Evolutionary conservation across 305 asterid genomes (phyloP), one percentile per base, ranked within the genome.

Genomic region (Rubia occidens): DNA sequence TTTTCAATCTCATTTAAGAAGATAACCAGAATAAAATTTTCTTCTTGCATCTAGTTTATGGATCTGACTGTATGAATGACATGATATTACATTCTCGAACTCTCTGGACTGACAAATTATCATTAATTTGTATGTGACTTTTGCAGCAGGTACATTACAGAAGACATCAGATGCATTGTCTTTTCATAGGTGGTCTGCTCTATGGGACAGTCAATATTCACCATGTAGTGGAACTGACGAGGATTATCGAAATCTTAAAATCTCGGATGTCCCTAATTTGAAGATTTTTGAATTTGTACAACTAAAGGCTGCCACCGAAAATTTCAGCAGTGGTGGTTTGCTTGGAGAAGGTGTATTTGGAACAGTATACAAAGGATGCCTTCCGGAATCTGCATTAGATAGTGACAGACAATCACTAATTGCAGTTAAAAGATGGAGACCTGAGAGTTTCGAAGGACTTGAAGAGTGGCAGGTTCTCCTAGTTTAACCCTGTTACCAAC

Each of bases 341-440:
- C 13, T 64, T 3, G 68, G 68, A 40, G 35, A n/a, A 40, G 53
- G 53, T 64, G 53, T 10, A 64, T 64, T 18, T 42, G 68, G 68
- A 64, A 4, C 0, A 39, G 35, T 40, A 64, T 40, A 64, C 68
- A 40, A 9, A 64, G 68, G 68, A 0, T 2, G 2, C 11, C 53
- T 39, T 39, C 3, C 43, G 6, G n/a, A 78, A 73, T 63, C 68
- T 21, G n/a, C 76, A 8, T 66, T 82, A 40, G 80, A 60, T 54
- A 77, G 72, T 18, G 82, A 77, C 56, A 63, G 71, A n/a, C 77
- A 78, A 64, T 70, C 86, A 1, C 84, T 79, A 10, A n/a, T 86
- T 75, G 97, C 95, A 58, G 89, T 90, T 49, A 90, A 90, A 82
- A 86, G 83, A 80, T 68, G 83, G 78, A 79, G 81, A 45, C 72